Conservation (phyloP, 495 filamentous ascomycete genomes). For the Aspergillus egyptiacus region DNA sequence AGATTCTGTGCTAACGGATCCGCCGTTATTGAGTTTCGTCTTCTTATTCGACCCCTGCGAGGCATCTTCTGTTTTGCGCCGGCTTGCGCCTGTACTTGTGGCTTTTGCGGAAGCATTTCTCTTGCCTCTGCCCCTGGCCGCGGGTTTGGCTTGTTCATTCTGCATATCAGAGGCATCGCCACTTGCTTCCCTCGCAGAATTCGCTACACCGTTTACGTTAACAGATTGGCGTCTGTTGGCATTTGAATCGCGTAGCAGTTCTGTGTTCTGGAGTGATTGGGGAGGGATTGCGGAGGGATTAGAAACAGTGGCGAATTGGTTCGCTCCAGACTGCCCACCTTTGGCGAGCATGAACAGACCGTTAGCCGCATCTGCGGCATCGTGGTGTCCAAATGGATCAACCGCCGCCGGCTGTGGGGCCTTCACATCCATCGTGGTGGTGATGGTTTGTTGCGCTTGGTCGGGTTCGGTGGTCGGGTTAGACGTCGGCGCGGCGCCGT, state of each 20-base stretch:
- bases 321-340: slow-evolving; percentile 47
- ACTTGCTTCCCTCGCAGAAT: slow-evolving; percentile 52
- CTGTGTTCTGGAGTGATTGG: slow-evolving; percentile 38
- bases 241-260: slow-evolving; percentile 24
- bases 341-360: slow-evolving; percentile 88
- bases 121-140: slow-evolving; percentile 65
- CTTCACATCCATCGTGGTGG: slow-evolving; percentile 46
- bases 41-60: slow-evolving; percentile 69
- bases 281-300: slow-evolving; percentile 36
- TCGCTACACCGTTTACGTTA: slow-evolving; percentile 30
- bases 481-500: slow-evolving; percentile 42
- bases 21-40: slow-evolving; percentile 53
- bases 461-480: slow-evolving; percentile 47
- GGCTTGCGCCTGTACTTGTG: slow-evolving; percentile 45
- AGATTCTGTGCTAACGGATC: slow-evolving; percentile 42
- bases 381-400: slow-evolving; percentile 73
- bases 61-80: slow-evolving; percentile 77
- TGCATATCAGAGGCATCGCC: slow-evolving; percentile 68
- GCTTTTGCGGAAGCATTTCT: slow-evolving; percentile 49
- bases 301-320: slow-evolving; percentile 48
- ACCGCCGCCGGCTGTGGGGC: slow-evolving; percentile 37
- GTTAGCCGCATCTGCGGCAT: slow-evolving; percentile 91
- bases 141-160: slow-evolving; percentile 57
- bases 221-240: slow-evolving; percentile 29
- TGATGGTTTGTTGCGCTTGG: slow-evolving; percentile 33